Conservation (phyloP, 305 asterid species). For the Fraxinus dipetala region DNA sequence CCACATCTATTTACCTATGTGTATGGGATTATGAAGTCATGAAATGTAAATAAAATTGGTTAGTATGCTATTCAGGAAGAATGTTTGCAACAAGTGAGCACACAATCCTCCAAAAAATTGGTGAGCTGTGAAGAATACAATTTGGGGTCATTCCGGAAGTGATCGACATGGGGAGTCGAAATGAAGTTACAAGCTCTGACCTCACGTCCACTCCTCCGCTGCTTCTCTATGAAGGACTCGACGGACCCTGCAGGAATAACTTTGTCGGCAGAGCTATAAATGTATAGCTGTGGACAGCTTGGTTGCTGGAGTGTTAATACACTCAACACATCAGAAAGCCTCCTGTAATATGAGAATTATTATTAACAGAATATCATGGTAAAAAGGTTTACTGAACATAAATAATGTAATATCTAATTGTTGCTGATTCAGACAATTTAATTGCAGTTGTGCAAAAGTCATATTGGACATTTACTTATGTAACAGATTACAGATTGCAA, state of each 20-base stretch:
- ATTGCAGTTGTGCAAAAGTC: not conserved
- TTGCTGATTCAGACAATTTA: not conserved
- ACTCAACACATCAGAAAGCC: constrained; percentile 68
- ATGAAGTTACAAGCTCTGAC: constrained; percentile 84
- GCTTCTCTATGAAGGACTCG: constrained; percentile 86
- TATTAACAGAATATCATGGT: not conserved
- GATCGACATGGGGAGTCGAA: constrained; percentile 91
- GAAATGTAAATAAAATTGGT: constrained; percentile 6
- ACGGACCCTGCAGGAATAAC: constrained; percentile 79
- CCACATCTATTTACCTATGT: not conserved
- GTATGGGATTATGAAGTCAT: not conserved
- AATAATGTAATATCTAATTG: not conserved
- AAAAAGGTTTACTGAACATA: not conserved
- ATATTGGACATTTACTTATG: not conserved
- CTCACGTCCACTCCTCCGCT: constrained; percentile 62
- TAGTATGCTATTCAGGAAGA: constrained; percentile 40
- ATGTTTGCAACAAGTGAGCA: constrained; percentile 48
- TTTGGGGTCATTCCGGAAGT: constrained; percentile 75
- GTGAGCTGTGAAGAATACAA: constrained; percentile 85
- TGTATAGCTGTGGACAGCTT: constrained; percentile 82
- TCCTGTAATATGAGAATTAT: constrained; percentile 43
- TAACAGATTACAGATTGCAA: not conserved
- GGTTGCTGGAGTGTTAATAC: constrained; percentile 71
- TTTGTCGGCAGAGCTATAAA: constrained; percentile 87
- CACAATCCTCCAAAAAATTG: constrained; percentile 74